Evolutionary conservation across 768 basidiomycete species (phyloP).

Genomic region (Nidularia sp.): DNA sequence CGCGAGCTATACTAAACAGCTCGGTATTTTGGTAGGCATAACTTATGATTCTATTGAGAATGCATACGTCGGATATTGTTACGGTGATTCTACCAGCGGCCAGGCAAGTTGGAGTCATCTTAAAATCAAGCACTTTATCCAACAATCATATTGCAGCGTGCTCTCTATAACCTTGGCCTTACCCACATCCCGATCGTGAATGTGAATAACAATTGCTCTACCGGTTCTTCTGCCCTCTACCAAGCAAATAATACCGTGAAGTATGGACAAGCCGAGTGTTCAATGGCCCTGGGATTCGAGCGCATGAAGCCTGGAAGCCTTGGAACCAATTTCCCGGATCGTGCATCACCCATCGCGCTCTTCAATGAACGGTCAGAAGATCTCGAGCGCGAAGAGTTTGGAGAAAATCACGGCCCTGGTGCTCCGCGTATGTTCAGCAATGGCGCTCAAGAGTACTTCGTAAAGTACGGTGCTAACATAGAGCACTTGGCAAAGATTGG

Average conservation of each 20-base stretch:
- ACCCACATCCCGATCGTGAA: conserved; percentile 83
- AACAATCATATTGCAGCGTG: conserved; percentile 38
- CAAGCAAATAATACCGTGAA: conserved; percentile 71
- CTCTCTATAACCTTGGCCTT: conserved; percentile 79
- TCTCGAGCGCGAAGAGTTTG: conserved; percentile 45
- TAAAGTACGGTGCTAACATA: conserved; percentile 64
- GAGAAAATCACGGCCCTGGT: conserved; percentile 63
- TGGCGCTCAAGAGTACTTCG: conserved; percentile 73
- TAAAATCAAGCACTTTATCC: neutral
- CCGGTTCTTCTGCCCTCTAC: conserved; percentile 75
- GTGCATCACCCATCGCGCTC: conserved; percentile 42
- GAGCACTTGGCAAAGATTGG: conserved; percentile 76
- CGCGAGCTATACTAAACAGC: neutral
- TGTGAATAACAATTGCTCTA: conserved; percentile 87
- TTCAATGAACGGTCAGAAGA: conserved; percentile 39
- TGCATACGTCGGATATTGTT: conserved; percentile 76
- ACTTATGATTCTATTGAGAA: conserved; percentile 74
- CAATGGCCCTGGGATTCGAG: conserved; percentile 83
- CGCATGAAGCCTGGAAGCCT: conserved; percentile 77
- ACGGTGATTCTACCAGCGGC: conserved; percentile 75
- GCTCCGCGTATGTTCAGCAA: conserved; percentile 76
- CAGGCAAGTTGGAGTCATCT: conserved; percentile 39
- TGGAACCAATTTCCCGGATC: conserved; percentile 58
- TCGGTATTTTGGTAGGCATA: conserved; percentile 45
- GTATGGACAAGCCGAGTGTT: conserved; percentile 66